Base-by-base conservation (phyloP, 2,329 filamentous ascomycete genomes). In the Polychaeton citri region DNA sequence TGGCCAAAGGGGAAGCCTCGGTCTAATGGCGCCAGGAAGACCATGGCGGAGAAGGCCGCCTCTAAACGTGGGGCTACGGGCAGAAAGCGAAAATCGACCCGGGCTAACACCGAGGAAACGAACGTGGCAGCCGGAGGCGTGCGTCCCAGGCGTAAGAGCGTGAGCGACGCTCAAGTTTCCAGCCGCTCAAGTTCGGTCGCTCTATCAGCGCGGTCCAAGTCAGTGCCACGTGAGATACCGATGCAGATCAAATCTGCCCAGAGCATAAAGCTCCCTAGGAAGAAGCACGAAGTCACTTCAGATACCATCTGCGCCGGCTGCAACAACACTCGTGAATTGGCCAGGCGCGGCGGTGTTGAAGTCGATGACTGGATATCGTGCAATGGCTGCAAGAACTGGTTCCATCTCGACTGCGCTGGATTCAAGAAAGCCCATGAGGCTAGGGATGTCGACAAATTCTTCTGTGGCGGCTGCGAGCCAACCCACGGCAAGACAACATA, bases 381-480 rank as follows among this genome's bases (percentile, higher is more conserved):
- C 50, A 75, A 80, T 53, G 75, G 73, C 18, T 81, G 76, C 57
- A 76, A 78, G 49, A 65, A 65, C 38, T 81, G 76, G 76, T 79
- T 74, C 49, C 76, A 81, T 56, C 74, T 74, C 40, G 68, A 73
- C 36, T 81, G 76, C 51, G 75, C 75, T 34, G 75, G 74, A 3
- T 77, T 80, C 55, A 73, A 71, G 51, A 76, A 67, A 46, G 72
- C 74, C 44, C 64, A 70, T 18, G 74, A 79, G 50, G 70, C 78
- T 21, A 69, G 73, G 38, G 72, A 72, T 36, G 72, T 81, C 31
- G 76, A 80, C 59, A 80, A 79, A 52, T 81, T 72, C 50, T 76
- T 77, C 49, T 81, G 76, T 53, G 59, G 60, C 35, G 55, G 58
- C 36, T 81, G 76, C 52, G 71, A 73, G 42, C 66, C 71, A 16